Conservation (phyloP, 306 rosid genomes). For the Gastrolobium villosum region DNA sequence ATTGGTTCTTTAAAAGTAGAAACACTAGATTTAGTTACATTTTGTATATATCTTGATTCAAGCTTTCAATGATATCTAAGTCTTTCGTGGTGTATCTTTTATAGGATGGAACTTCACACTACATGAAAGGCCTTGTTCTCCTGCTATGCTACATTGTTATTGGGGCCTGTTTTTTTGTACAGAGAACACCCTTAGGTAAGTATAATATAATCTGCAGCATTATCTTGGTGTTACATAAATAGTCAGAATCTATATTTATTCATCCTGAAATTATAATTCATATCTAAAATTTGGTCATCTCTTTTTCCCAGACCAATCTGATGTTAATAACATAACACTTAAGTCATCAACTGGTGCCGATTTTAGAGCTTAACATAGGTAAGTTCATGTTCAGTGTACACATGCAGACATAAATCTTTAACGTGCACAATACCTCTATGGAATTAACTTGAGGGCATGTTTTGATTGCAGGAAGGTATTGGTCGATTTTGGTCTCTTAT, state of each 20-base stretch:
- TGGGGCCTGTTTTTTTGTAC: conserved; percentile 82
- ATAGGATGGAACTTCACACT: conserved; percentile 88
- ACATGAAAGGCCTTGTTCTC: conserved; percentile 84
- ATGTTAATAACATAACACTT: conserved; percentile 35
- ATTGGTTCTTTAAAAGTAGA: no score
- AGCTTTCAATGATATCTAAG: neutral
- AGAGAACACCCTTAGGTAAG: conserved; percentile 63
- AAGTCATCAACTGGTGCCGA: conserved; percentile 42
- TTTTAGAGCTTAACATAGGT: conserved; percentile 53
- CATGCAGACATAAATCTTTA: neutral
- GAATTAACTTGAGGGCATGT: neutral
- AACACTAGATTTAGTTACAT: neutral
- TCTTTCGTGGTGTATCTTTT: neutral
- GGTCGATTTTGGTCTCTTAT: neutral
- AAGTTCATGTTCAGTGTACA: conserved; percentile 14
- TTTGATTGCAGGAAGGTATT: conserved; percentile 21
- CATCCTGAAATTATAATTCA: neutral
- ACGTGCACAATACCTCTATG: neutral
- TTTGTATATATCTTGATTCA: neutral
- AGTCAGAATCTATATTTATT: neutral
- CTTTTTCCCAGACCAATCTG: conserved; percentile 43
- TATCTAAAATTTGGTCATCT: conserved; percentile 8
- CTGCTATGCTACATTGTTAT: conserved; percentile 75
- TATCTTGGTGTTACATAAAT: no score
- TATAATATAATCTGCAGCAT: neutral